phyloP scores from a whole-genome alignment of 495 filamentous ascomycete species.

The Aspergillus incahuasiensis region DNA sequence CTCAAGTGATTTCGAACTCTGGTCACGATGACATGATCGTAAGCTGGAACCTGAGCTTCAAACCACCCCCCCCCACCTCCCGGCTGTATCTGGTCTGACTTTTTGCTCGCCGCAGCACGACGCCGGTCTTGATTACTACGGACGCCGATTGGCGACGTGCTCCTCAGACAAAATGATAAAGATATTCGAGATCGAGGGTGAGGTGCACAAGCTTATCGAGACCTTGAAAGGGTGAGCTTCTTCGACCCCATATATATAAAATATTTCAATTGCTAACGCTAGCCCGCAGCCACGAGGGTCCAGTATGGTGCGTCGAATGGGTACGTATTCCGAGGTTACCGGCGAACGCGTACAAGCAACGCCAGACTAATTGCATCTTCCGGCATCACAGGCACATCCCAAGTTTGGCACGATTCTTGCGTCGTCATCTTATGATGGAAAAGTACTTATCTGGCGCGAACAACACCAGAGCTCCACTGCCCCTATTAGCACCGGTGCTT shows the following conservation, averaged over 20 bases:
- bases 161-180: slow-evolving; percentile 98
- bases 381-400: slow-evolving; percentile 65
- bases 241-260: not conserved
- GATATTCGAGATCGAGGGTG: slow-evolving; percentile 97
- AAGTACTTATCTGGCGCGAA: slow-evolving; percentile 98
- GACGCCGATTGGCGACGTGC: slow-evolving; percentile 91
- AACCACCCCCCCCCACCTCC: not conserved
- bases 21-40: slow-evolving; percentile 99
- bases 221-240: slow-evolving; percentile 80
- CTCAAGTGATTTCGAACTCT: slow-evolving; percentile 81
- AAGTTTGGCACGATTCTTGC: slow-evolving; percentile 98
- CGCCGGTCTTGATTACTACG: slow-evolving; percentile 97
- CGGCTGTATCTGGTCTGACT: slow-evolving; percentile 6
- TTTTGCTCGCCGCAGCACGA: slow-evolving; percentile 64
- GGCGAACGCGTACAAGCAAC: not conserved
- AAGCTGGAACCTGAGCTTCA: slow-evolving; percentile 37
- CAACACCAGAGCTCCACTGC: slow-evolving; percentile 49
- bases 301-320: slow-evolving; percentile 96
- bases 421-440: slow-evolving; percentile 90
- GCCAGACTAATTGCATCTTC: not conserved
- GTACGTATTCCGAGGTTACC: slow-evolving; percentile 35
- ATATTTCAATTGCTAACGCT: slow-evolving; percentile 10
- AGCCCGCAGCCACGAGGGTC: slow-evolving; percentile 74
- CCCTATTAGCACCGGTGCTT: slow-evolving; percentile 47
- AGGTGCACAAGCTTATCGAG: slow-evolving; percentile 83